Evolutionary conservation across 371 early-diverging fungal genomes (phyloP).

Genomic region (Chytridium lagenaria): DNA sequence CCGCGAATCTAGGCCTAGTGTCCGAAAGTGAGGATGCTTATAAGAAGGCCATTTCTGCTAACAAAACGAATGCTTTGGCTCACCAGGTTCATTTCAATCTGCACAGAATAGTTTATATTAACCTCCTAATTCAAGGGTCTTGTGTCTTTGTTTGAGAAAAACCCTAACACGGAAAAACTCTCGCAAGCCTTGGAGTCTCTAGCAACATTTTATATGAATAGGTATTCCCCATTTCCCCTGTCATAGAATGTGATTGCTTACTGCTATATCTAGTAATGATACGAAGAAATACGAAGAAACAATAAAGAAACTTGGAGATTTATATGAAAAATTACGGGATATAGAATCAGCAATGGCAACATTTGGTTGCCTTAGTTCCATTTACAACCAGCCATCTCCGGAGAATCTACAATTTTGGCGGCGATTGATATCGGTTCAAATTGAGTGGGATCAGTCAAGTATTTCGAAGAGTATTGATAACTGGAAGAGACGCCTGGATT

Average conservation of each 20-base stretch:
- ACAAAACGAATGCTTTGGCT: constrained; percentile 67
- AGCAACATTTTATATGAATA: constrained; percentile 36
- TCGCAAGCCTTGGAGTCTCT: constrained; percentile 54
- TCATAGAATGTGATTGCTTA: too few relatives aligned
- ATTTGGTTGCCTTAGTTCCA: neutral
- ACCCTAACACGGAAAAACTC: constrained; percentile 52
- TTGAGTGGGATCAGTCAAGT: neutral
- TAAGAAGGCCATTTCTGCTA: constrained; percentile 68
- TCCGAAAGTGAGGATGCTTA: constrained; percentile 73
- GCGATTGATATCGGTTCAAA: constrained; percentile 2
- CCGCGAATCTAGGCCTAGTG: constrained; percentile 69
- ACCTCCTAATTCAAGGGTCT: too few relatives aligned
- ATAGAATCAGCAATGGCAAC: neutral
- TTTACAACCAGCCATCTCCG: neutral
- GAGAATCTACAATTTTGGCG: neutral
- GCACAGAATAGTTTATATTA: neutral
- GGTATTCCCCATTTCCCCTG: neutral
- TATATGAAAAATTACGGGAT: neutral
- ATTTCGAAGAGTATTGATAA: neutral
- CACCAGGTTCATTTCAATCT: constrained; percentile 69
- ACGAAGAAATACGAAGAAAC: neutral
- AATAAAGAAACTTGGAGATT: neutral
- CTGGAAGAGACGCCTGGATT: constrained; percentile 10
- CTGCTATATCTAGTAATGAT: neutral
- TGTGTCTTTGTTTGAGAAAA: constrained; percentile 66